Base-by-base conservation (phyloP, 2,329 filamentous ascomycete species). In the Epichloe sp. region DNA sequence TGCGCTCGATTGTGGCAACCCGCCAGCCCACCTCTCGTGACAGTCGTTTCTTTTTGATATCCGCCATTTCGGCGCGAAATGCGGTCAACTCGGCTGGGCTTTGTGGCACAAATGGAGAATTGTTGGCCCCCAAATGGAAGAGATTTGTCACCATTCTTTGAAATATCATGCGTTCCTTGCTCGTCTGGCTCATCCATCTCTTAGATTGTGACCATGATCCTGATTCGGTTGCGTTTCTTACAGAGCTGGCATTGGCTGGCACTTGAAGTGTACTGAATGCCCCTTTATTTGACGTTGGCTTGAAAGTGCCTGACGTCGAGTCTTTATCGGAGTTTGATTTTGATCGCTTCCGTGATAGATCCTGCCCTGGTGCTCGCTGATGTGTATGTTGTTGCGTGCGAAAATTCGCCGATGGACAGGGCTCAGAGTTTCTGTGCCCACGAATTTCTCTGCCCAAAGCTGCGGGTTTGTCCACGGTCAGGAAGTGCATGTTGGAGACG, bases 121-220 rank as follows among this genome's bases (percentile, higher is more conserved):
- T 62, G 44, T 63, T 60, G 2, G 63, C 62, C n/a, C 63, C 59
- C 48, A 68, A 64, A 46, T 66, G 62, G 19, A 59, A 62, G 47
- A 71, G 53, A 44, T 66, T 66, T n/a, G 60, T 55, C 56, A 60
- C 58, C 58, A 67, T 60, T 54, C 61, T 69, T n/a, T 64, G 58
- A 51, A 67, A 71, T 4, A 54, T 59, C 34, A 55, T 59, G n/a
- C 63, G 62, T 47, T 67, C 65, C 42, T 60, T 62, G 19, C 62
- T 63, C 40, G 62, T 60, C 10, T 59, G 53, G 54, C 66, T 70
- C n/a, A 63, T 58, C 69, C 69, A 71, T 49, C 62, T 62, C 55
- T 63, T 68, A 46, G 68, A 70, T 37, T 69, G 65, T 14, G 67
- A 62, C 67, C 68, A 70, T 19, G 60, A 59, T 34, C 60, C 65